phyloP scores from a whole-genome alignment of 2,329 filamentous ascomycete species.

The Claviceps sp. region DNA sequence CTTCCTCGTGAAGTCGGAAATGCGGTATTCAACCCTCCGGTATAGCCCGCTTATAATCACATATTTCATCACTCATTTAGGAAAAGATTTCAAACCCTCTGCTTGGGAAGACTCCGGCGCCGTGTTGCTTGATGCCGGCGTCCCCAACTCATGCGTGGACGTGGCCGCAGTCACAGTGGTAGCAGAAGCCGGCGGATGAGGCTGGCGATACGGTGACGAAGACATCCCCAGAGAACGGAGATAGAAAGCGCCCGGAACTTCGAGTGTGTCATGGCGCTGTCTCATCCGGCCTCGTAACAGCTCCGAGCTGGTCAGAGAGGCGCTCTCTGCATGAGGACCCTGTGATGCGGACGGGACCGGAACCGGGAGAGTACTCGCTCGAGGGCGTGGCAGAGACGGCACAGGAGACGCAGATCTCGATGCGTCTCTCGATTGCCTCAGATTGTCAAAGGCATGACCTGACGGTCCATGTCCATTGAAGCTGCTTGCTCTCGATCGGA shows the following conservation, averaged over 20 bases:
- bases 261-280: slow-evolving; percentile 7
- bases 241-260: slow-evolving; percentile 5
- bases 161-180: background rate
- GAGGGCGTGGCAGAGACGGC: background rate
- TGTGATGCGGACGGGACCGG: background rate
- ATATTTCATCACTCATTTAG: too few relatives aligned
- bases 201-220: background rate
- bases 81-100: too few relatives aligned
- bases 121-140: background rate
- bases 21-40: too few relatives aligned
- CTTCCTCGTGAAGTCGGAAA: too few relatives aligned
- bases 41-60: too few relatives aligned
- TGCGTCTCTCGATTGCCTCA: background rate
- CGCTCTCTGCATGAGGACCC: background rate
- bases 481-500: slow-evolving; percentile 24
- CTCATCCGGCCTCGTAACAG: slow-evolving; percentile 4
- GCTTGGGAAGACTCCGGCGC: background rate
- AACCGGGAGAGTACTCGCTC: slow-evolving; percentile 5
- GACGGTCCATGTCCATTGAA: slow-evolving; percentile 13
- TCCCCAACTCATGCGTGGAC: background rate
- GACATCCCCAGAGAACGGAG: background rate
- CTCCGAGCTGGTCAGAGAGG: background rate
- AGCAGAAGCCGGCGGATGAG: background rate
- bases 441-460: slow-evolving; percentile 1
- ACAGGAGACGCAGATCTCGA: slow-evolving; percentile 3